Percentiles rank a stretch among this genome's conserved stretches.
Conservation (phyloP, 805 yeast genomes). For the Pichia nanzhaoensis region DNA sequence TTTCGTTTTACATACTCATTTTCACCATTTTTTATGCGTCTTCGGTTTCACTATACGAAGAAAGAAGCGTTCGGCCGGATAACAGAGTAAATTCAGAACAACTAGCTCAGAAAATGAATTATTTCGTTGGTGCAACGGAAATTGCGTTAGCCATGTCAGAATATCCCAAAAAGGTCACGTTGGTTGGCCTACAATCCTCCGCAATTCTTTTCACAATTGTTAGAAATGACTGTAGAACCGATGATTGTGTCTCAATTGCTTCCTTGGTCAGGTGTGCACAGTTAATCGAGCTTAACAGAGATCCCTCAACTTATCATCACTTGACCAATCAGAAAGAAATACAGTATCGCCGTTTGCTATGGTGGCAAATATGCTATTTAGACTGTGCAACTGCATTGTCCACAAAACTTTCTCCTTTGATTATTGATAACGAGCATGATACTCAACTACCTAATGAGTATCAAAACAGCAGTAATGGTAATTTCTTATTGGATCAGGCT, state of each 20-base stretch:
- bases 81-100: slow-evolving; percentile 19
- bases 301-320: slow-evolving; percentile 45
- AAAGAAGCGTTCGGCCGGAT: slow-evolving; percentile 38
- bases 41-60: slow-evolving; percentile 53
- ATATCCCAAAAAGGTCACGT: slow-evolving; percentile 40
- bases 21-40: slow-evolving; percentile 54
- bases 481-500: slow-evolving; percentile 36
- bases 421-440: slow-evolving; percentile 46
- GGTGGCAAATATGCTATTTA: slow-evolving; percentile 60
- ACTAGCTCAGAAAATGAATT: slow-evolving; percentile 39
- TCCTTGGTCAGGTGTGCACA: slow-evolving; percentile 52
- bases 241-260: slow-evolving; percentile 47
- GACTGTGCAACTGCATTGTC: slow-evolving; percentile 53
- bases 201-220: slow-evolving; percentile 43
- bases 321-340: slow-evolving; percentile 41
- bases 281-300: slow-evolving; percentile 48
- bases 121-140: slow-evolving; percentile 42
- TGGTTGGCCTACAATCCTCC: slow-evolving; percentile 32
- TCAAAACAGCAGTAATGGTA: slow-evolving; percentile 19
- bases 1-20: slow-evolving; percentile 42
- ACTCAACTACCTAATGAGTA: slow-evolving; percentile 48
- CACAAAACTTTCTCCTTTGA: slow-evolving; percentile 48
- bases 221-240: slow-evolving; percentile 49
- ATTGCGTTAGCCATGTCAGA: slow-evolving; percentile 42
- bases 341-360: slow-evolving; percentile 45